A percentile compares a stretch with the other conserved stretches of the same genome.
Conservation (phyloP, 495 filamentous ascomycete species). For the Neurospora sp. region DNA sequence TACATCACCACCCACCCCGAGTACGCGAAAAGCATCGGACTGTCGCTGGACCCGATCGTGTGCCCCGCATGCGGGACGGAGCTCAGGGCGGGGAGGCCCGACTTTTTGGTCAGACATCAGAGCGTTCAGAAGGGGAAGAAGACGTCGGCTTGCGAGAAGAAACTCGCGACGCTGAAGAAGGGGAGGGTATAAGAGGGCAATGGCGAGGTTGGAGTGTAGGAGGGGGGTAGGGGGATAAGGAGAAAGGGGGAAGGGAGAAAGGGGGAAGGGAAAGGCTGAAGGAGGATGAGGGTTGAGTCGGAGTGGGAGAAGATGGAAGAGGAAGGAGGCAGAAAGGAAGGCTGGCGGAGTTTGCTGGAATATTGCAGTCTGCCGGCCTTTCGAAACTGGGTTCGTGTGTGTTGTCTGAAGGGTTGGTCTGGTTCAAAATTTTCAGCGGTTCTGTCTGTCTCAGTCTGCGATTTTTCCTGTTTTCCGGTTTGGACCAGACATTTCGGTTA, state of each 20-base stretch:
- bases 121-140: background rate
- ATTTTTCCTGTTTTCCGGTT: background rate
- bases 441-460: background rate
- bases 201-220: too few species aligned
- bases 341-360: background rate
- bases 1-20: background rate
- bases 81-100: background rate
- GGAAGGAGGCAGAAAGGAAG: too few species aligned
- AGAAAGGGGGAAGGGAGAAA: background rate
- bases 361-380: background rate
- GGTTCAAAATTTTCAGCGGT: background rate
- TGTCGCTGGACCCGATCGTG: background rate
- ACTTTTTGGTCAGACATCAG: background rate
- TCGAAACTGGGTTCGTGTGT: background rate
- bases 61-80: background rate
- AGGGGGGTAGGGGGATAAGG: background rate
- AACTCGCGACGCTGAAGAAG: too few species aligned
- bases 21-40: background rate
- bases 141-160: background rate
- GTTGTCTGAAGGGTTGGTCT: background rate
- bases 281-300: too few species aligned
- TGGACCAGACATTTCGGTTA: background rate
- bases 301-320: too few species aligned
- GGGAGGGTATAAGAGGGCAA: too few species aligned
- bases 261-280: background rate